Conservation (phyloP, 2,329 filamentous ascomycete genomes). For the Claviceps paspali region DNA sequence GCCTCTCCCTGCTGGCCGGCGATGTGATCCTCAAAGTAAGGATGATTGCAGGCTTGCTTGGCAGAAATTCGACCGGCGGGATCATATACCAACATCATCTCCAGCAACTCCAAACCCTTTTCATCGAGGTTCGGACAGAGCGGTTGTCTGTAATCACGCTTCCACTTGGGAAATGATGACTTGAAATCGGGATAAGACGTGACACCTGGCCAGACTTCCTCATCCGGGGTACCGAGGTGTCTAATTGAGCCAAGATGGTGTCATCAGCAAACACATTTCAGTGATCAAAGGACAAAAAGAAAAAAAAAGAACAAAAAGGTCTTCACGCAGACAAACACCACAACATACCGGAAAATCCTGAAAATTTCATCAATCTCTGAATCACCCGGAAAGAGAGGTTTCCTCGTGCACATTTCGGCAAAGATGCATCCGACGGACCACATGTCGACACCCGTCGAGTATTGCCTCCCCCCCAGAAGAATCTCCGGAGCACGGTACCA, state of each 20-base stretch:
- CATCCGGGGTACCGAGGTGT: slow-evolving; percentile 96
- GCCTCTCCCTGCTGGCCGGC: slow-evolving; percentile 15
- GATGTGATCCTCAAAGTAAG: slow-evolving; percentile 55
- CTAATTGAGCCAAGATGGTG: no score
- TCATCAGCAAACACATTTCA: no score
- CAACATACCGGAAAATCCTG: slow-evolving; percentile 56
- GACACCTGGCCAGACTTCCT: slow-evolving; percentile 91
- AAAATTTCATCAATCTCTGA: slow-evolving; percentile 42
- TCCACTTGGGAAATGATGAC: slow-evolving; percentile 83
- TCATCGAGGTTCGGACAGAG: slow-evolving; percentile 86
- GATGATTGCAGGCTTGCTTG: slow-evolving; percentile 71
- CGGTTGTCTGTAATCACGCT: slow-evolving; percentile 73
- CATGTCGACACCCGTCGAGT: slow-evolving; percentile 91
- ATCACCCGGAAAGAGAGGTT: slow-evolving; percentile 83
- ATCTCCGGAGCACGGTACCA: slow-evolving; percentile 92
- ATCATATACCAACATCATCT: slow-evolving; percentile 80
- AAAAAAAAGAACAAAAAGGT: background rate
- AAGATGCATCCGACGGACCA: slow-evolving; percentile 93
- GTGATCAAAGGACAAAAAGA: background rate
- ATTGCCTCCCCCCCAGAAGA: slow-evolving; percentile 76
- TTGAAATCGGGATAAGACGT: slow-evolving; percentile 97
- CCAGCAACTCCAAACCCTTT: slow-evolving; percentile 71
- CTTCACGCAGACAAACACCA: no score
- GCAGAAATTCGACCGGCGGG: slow-evolving; percentile 87
- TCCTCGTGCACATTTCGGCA: slow-evolving; percentile 90